Percentiles rank a stretch among this genome's conserved stretches.
Conservation (phyloP, 2,329 filamentous ascomycete species). For the Diaporthe sp. region DNA sequence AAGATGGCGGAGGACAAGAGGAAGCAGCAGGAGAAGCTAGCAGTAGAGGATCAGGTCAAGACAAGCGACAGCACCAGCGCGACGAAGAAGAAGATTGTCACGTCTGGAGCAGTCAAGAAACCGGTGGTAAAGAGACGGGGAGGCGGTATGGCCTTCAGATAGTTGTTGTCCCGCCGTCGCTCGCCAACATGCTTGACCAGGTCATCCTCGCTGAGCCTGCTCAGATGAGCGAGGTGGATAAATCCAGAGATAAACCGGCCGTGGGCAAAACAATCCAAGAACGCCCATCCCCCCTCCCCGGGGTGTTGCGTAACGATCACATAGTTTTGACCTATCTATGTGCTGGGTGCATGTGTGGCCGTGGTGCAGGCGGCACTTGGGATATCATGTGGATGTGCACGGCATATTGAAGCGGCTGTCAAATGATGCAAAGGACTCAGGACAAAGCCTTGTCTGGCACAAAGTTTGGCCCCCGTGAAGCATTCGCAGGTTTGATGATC, state of each 20-base stretch:
- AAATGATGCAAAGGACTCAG: not conserved
- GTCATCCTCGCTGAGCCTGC: not conserved
- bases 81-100: constrained; percentile 67
- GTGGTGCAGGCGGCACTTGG: not conserved
- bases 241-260: not conserved
- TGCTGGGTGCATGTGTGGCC: not conserved
- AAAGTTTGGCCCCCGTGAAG: not conserved
- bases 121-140: constrained; percentile 69
- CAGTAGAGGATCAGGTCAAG: constrained; percentile 63
- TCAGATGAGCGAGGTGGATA: not conserved
- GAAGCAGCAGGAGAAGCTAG: constrained; percentile 69
- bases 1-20: constrained; percentile 91
- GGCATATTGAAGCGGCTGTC: not conserved
- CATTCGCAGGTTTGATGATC: constrained; percentile 8
- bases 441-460: not conserved
- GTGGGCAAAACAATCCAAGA: not conserved
- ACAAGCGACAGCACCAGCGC: constrained; percentile 50
- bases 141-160: constrained; percentile 52
- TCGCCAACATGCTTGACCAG: not conserved
- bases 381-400: not conserved
- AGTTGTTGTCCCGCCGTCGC: not conserved
- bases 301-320: not conserved
- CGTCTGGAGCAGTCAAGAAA: constrained; percentile 73
- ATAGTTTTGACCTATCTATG: not conserved
- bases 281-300: too few species aligned